Evolutionary conservation across 129 eudicot species (phyloP).

Genomic region (Pulicaria dysenterica): DNA sequence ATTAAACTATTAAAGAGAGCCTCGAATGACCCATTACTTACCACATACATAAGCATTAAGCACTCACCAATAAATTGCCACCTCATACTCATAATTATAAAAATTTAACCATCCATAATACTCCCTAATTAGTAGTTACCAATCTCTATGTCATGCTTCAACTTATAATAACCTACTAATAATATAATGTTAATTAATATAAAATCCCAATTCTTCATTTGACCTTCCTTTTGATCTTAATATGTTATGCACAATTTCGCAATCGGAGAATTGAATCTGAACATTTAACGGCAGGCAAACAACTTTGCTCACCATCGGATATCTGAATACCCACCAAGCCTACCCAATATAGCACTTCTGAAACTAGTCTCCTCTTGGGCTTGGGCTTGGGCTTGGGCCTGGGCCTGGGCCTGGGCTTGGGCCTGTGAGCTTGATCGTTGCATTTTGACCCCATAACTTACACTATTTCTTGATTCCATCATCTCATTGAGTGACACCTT

Average conservation of each 20-base stretch:
- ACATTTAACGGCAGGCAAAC: neutral
- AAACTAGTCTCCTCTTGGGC: constrained; percentile 65
- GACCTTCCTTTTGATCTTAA: constrained; percentile 4
- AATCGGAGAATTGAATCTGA: constrained; percentile 20
- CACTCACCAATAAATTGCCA: no score
- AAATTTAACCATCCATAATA: no score
- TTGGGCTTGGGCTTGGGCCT: constrained; percentile 28
- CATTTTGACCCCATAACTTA: constrained; percentile 73
- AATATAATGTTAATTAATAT: neutral
- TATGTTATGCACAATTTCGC: constrained; percentile 36
- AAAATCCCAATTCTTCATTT: constrained; percentile 13
- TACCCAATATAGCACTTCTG: constrained; percentile 64
- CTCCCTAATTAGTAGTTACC: neutral
- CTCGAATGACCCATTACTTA: no score
- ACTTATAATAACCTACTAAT: constrained; percentile 7
- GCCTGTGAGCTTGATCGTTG: constrained; percentile 71
- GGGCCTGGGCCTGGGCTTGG: no score
- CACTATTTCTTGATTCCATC: constrained; percentile 82
- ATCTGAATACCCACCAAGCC: constrained; percentile 55
- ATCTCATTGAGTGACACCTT: constrained; percentile 60
- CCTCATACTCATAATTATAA: no score
- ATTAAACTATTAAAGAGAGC: no score
- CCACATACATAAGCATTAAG: no score
- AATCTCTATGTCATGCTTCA: constrained; percentile 1
- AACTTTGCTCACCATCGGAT: constrained; percentile 31